Conservation (phyloP, 768 basidiomycete genomes). For the Hydnomerulius pinastri region DNA sequence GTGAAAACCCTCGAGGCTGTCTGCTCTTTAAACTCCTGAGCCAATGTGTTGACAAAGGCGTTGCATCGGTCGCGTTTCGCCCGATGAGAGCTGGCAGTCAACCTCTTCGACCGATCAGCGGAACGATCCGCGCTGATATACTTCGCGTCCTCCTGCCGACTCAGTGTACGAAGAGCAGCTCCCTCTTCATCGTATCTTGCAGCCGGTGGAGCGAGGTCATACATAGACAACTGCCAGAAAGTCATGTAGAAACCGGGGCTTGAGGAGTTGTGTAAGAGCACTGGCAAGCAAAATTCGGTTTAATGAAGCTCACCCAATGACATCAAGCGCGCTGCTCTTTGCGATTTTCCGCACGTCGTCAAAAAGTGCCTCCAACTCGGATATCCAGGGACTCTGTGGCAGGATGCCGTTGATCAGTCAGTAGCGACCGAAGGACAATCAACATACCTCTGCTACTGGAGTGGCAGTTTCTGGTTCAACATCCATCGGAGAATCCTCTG, state of each 20-base stretch:
- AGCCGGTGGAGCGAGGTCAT: constrained; percentile 81
- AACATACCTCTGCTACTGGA: constrained; percentile 26
- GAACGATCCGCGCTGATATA: constrained; percentile 71
- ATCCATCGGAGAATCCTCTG: constrained; percentile 57
- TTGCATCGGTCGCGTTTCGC: constrained; percentile 67
- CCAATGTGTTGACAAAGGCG: constrained; percentile 55
- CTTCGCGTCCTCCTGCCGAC: constrained; percentile 67
- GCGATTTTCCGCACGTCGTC: constrained; percentile 74
- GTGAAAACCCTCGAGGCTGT: constrained; percentile 71
- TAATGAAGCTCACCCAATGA: constrained; percentile 64
- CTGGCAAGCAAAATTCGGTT: constrained; percentile 4
- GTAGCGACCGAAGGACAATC: constrained; percentile 2
- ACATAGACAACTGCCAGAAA: constrained; percentile 95
- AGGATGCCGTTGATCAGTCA: constrained; percentile 5
- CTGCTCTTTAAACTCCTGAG: constrained; percentile 77
- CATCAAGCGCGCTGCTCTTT: constrained; percentile 60
- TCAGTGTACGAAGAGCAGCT: constrained; percentile 56
- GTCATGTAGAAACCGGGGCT: constrained; percentile 93
- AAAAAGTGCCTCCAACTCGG: constrained; percentile 71
- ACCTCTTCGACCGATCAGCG: constrained; percentile 59
- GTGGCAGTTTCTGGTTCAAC: constrained; percentile 39
- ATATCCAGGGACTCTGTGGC: constrained; percentile 74
- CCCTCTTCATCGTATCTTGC: constrained; percentile 81
- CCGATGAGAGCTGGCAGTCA: constrained; percentile 58
- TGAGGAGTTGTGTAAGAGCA: constrained; percentile 8